Evolutionary conservation across 306 rosid genomes (phyloP), one percentile per base, ranked within the genome.

Genomic region (Abrus pulchellus): DNA sequence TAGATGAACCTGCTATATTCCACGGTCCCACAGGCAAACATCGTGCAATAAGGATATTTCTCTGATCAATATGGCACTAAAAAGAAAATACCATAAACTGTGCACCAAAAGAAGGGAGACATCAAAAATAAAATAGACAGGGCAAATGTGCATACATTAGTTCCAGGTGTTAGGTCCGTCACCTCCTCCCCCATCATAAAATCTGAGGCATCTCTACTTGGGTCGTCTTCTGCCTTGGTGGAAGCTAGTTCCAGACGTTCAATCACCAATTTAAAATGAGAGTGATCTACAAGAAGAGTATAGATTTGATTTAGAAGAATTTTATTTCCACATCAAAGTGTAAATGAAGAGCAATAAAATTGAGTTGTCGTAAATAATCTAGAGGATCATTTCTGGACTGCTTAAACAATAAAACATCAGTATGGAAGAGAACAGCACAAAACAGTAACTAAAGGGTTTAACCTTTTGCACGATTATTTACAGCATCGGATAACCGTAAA

Each of bases 181-280:
- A 61, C 84, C 82, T 88, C 92, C 73, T 85, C 89, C 41, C 57
- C 86, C 0, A 74, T 65, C 77, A 67, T 43, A 41, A 68, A 85
- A 89, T 49, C 89, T 49, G 86, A 61, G 47, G 84, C 90, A 30
- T 91, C 90, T 78, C 11, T 78, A 66, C 49, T 28, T 6, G 80
- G 52, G 65, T 91, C 90, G 44, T 79, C 79, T 80, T 94, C 90
- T 83, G 67, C 86, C 84, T 86, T 87, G 49, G 76, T 72, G 80
- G 96, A 86, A 67, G 64, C 87, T 90, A 85, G 85, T 80, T 86
- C 84, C 86, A 90, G 88, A 68, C 63, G 88, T 80, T 88, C 93
- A 61, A 93, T 86, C 77, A 88, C 79, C 67, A 72, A 55, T 55
- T 88, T 68, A 71, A 84, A 91, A 60, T 85, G 92, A 59, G 90